Conservation (phyloP, 2,329 filamentous ascomycete species). For the Alternaria triticimaculans region DNA sequence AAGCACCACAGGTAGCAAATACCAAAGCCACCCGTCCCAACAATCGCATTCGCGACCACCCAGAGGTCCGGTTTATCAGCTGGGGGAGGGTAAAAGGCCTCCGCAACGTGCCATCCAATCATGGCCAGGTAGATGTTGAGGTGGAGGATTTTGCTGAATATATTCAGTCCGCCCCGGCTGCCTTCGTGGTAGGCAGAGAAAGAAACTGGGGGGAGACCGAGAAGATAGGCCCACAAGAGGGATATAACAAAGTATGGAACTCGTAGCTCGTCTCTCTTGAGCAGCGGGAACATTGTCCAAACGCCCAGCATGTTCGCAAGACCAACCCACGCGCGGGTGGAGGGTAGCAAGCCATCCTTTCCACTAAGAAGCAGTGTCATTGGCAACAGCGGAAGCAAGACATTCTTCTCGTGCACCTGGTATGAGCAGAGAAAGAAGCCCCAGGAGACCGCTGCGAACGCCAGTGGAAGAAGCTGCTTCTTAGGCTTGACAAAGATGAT, state of each 20-base stretch:
- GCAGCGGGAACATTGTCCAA: slow-evolving; percentile 93
- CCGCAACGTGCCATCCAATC: slow-evolving; percentile 79
- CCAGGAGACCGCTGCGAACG: slow-evolving; percentile 86
- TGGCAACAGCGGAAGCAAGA: slow-evolving; percentile 87
- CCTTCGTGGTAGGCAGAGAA: slow-evolving; percentile 68
- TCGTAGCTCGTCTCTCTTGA: slow-evolving; percentile 81
- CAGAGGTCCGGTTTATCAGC: slow-evolving; percentile 86
- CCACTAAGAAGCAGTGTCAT: slow-evolving; percentile 88
- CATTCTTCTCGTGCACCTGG: slow-evolving; percentile 98
- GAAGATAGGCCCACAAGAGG: slow-evolving; percentile 86
- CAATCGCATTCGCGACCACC: slow-evolving; percentile 87
- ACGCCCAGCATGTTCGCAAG: slow-evolving; percentile 88
- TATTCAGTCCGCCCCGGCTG: slow-evolving; percentile 52
- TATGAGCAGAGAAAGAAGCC: slow-evolving; percentile 98
- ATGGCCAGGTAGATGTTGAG: slow-evolving; percentile 77
- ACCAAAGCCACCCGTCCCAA: slow-evolving; percentile 84
- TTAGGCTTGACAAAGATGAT: slow-evolving; percentile 80
- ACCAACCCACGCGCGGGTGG: slow-evolving; percentile 87
- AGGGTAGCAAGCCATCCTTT: slow-evolving; percentile 76
- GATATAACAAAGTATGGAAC: slow-evolving; percentile 87
- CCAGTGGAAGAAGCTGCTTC: slow-evolving; percentile 77
- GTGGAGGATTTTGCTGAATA: slow-evolving; percentile 75
- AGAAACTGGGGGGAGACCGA: slow-evolving; percentile 83
- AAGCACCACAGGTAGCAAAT: slow-evolving; percentile 93
- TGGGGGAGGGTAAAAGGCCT: slow-evolving; percentile 73